A percentile compares a stretch with the other conserved stretches of the same genome.
Conservation (phyloP, 345 rosid species). For the Cardamine resedifolia region DNA sequence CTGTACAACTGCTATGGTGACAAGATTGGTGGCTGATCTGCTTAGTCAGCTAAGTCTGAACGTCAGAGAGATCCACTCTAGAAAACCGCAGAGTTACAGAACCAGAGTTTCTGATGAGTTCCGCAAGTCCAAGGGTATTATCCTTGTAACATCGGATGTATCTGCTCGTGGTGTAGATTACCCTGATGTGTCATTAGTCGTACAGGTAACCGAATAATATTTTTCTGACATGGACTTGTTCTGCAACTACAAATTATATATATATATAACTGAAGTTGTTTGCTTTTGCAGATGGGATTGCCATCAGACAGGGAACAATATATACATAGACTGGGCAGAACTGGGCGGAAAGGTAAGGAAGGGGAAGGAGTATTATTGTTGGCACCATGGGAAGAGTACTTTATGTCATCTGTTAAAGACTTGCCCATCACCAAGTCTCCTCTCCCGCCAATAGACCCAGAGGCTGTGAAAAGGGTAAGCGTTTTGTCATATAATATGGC, state of each 20-base stretch:
- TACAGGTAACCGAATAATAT: conserved; percentile 69
- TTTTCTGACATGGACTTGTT: background rate
- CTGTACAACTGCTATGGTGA: conserved; percentile 96
- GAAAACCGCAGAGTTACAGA: conserved; percentile 93
- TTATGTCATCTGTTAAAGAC: conserved; percentile 72
- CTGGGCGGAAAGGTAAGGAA: conserved; percentile 95
- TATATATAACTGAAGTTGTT: conserved; percentile 6
- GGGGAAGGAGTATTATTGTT: conserved; percentile 83
- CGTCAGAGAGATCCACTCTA: conserved; percentile 94
- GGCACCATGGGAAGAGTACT: conserved; percentile 95
- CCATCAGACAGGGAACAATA: conserved; percentile 92
- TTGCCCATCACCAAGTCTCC: conserved; percentile 68
- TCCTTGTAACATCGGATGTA: conserved; percentile 96
- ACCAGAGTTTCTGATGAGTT: conserved; percentile 93
- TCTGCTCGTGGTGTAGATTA: conserved; percentile 99
- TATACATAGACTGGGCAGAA: conserved; percentile 94
- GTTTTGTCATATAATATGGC: background rate
- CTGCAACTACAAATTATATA: too few relatives aligned
- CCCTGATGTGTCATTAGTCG: conserved; percentile 94
- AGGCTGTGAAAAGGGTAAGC: conserved; percentile 69
- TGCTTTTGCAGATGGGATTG: conserved; percentile 63
- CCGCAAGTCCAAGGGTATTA: conserved; percentile 82
- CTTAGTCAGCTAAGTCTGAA: conserved; percentile 74
- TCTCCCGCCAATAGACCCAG: conserved; percentile 63
- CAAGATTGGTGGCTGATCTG: conserved; percentile 71